These are phyloP conservation scores for Hypomontagnella submonticulosa DNA, from an alignment of 495 filamentous ascomycete genomes.

Conservation along the genomic window DNA sequence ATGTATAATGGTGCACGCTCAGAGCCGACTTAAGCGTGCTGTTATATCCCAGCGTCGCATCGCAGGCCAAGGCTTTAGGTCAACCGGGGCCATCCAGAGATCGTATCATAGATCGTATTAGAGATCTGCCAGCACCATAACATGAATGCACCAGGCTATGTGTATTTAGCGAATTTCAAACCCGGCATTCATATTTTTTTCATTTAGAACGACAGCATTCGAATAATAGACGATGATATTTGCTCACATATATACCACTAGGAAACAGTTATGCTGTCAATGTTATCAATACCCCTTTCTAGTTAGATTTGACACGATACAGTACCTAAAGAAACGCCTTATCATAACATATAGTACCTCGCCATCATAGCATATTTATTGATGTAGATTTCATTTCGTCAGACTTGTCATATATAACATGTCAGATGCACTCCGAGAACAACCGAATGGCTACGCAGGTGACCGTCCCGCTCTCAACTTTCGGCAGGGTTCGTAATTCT, in stretches of 20 bases:
- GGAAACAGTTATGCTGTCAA: no score
- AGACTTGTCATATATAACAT: background rate
- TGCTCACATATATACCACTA: no score
- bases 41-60: slow-evolving; percentile 22
- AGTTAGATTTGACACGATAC: background rate
- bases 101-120: slow-evolving; percentile 36
- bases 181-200: background rate
- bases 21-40: slow-evolving; percentile 5
- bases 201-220: no score
- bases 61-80: slow-evolving; percentile 21
- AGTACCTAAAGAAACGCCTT: background rate
- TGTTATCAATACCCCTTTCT: no score
- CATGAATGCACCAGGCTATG: slow-evolving; percentile 18
- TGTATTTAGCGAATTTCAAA: slow-evolving; percentile 11
- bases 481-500: slow-evolving; percentile 6
- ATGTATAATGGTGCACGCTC: background rate
- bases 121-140: slow-evolving; percentile 28
- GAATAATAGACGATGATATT: no score
- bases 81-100: slow-evolving; percentile 25
- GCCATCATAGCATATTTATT: no score
- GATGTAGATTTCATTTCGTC: no score
- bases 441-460: background rate
- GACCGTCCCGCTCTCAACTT: background rate
- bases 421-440: background rate
- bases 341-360: no score